Conservation (phyloP, 164 flowering plant species). For the Aristolochia contorta region DNA sequence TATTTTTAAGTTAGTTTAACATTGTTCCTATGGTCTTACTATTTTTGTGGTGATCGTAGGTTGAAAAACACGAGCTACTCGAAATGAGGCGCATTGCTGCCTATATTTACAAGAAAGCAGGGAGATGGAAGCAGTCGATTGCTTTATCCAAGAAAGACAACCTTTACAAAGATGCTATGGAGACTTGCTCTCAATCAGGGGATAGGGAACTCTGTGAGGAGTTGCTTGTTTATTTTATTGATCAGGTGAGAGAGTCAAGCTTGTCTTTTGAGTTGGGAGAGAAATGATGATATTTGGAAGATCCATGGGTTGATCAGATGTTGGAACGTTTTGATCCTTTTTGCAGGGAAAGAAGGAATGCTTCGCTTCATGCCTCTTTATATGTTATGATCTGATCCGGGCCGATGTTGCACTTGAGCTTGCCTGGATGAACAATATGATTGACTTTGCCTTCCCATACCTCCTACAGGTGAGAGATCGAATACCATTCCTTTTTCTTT, state of each 20-base stretch:
- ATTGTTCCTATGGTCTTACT: background rate
- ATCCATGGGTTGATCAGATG: background rate
- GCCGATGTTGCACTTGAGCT: slow-evolving; percentile 96
- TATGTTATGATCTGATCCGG: slow-evolving; percentile 84
- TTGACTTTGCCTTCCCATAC: slow-evolving; percentile 95
- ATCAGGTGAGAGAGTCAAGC: slow-evolving; percentile 35
- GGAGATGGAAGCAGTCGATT: slow-evolving; percentile 99
- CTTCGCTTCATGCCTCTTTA: slow-evolving; percentile 92
- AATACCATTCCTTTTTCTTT: too few species aligned
- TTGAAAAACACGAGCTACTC: slow-evolving; percentile 98
- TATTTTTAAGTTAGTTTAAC: background rate
- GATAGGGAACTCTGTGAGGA: slow-evolving; percentile 96
- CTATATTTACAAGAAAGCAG: slow-evolving; percentile 93
- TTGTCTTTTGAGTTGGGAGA: background rate
- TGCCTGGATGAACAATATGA: slow-evolving; percentile 94
- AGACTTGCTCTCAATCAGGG: slow-evolving; percentile 94
- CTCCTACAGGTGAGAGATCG: slow-evolving; percentile 61
- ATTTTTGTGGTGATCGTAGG: slow-evolving; percentile 35
- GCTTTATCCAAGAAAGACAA: slow-evolving; percentile 96
- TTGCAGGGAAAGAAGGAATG: slow-evolving; percentile 98
- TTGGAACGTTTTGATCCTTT: background rate
- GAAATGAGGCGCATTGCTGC: slow-evolving; percentile 99
- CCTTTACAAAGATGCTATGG: slow-evolving; percentile 96
- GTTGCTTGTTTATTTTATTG: slow-evolving; percentile 94
- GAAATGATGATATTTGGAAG: background rate